These are phyloP conservation scores for Hemisphaericaspora subhashii DNA, from an alignment of 1,139 yeast species.

Conservation along the genomic window DNA sequence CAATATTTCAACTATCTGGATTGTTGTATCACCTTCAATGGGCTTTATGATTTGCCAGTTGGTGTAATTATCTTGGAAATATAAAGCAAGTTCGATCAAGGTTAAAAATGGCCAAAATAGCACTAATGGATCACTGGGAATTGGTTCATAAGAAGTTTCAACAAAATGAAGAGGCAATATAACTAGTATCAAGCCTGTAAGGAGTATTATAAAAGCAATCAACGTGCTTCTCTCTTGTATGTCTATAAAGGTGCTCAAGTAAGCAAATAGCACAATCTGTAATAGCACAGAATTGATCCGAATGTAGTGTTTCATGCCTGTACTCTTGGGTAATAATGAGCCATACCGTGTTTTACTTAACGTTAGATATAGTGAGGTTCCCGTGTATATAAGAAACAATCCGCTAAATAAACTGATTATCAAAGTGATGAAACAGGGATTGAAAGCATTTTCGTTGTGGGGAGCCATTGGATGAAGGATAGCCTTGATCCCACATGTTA, in stretches of 20 bases:
- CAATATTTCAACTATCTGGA: slow-evolving; percentile 18
- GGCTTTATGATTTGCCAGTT: slow-evolving; percentile 23
- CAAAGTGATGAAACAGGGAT: slow-evolving; percentile 50
- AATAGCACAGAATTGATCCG: slow-evolving; percentile 27
- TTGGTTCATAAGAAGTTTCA: slow-evolving; percentile 33
- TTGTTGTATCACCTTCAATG: slow-evolving; percentile 11
- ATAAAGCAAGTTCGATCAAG: slow-evolving; percentile 20
- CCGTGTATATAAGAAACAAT: slow-evolving; percentile 17
- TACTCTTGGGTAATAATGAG: slow-evolving; percentile 24
- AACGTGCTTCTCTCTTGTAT: slow-evolving; percentile 26
- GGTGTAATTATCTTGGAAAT: slow-evolving; percentile 33
- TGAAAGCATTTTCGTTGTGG: slow-evolving; percentile 48
- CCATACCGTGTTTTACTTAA: slow-evolving; percentile 18
- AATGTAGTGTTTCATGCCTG: slow-evolving; percentile 30
- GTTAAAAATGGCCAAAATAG: slow-evolving; percentile 44
- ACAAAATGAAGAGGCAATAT: slow-evolving; percentile 43
- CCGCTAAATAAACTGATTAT: slow-evolving; percentile 7
- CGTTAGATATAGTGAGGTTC: slow-evolving; percentile 22
- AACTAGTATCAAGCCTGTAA: slow-evolving; percentile 13
- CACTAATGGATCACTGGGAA: slow-evolving; percentile 35
- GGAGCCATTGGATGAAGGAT: slow-evolving; percentile 23
- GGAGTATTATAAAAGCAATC: slow-evolving; percentile 21
- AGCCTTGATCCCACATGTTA: slow-evolving; percentile 17
- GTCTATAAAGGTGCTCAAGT: slow-evolving; percentile 19
- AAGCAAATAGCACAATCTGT: slow-evolving; percentile 25